Conservation (phyloP, 306 rosid species). For the Glycyrrhiza uralensis region DNA sequence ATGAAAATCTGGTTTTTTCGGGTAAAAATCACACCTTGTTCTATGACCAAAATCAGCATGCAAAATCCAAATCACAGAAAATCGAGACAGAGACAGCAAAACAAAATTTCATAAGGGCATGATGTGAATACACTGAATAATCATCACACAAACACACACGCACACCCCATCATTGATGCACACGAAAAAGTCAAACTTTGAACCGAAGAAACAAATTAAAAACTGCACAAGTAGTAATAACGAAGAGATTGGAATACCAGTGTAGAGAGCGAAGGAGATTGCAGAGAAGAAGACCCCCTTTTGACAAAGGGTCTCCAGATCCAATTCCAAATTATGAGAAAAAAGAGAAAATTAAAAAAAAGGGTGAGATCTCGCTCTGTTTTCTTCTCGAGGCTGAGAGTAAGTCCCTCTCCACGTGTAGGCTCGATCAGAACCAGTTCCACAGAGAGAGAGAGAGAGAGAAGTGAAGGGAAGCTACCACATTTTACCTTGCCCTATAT, state of each 20-base stretch:
- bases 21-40: slow-evolving; percentile 2
- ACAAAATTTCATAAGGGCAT: not conserved
- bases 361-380: slow-evolving; percentile 46
- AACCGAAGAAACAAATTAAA: not conserved
- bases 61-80: slow-evolving; percentile 31
- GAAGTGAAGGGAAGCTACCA: not conserved
- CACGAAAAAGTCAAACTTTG: slow-evolving; percentile 4
- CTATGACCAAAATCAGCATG: slow-evolving; percentile 24
- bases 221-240: not conserved
- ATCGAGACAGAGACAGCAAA: not conserved
- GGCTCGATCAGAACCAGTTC: slow-evolving; percentile 6
- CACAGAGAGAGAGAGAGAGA: slow-evolving; percentile 21
- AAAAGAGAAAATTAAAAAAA: not conserved
- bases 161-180: slow-evolving; percentile 21
- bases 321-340: slow-evolving; percentile 31
- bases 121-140: slow-evolving; percentile 23
- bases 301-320: slow-evolving; percentile 47
- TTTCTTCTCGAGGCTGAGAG: not conserved
- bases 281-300: slow-evolving; percentile 44
- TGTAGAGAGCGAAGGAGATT: slow-evolving; percentile 21
- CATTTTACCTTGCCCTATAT: slow-evolving; percentile 9
- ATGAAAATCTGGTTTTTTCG: not conserved
- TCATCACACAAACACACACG: too few relatives aligned
- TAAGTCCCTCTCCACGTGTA: slow-evolving; percentile 27
- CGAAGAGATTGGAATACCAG: slow-evolving; percentile 17